Conservation (phyloP, 257 asterid species). For the Osmanthus fragrans region DNA sequence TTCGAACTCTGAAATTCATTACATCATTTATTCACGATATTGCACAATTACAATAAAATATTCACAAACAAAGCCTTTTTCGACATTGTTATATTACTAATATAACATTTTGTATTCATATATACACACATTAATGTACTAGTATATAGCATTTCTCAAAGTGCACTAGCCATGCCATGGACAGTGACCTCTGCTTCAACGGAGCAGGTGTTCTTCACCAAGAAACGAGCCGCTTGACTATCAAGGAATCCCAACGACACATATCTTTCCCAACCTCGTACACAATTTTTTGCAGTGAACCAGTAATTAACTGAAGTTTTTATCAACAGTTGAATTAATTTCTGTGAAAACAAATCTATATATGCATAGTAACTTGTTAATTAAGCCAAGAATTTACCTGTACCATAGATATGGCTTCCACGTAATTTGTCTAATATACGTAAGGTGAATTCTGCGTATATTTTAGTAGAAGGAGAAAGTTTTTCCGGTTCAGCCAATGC, state of each 20-base stretch:
- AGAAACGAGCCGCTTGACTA: constrained; percentile 29
- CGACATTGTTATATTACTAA: no score
- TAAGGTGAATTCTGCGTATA: constrained; percentile 58
- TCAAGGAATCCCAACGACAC: constrained; percentile 39
- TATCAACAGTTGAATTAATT: background rate
- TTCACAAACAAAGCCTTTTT: no score
- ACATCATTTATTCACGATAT: no score
- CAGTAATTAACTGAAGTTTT: constrained; percentile 58
- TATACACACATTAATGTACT: background rate
- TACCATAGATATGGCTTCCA: constrained; percentile 39
- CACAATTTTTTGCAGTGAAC: constrained; percentile 47
- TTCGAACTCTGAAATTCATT: no score
- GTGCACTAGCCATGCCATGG: constrained; percentile 46
- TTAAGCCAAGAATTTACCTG: constrained; percentile 32
- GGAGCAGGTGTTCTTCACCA: constrained; percentile 43
- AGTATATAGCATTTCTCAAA: constrained; percentile 15
- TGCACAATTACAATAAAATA: no score
- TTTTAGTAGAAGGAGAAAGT: constrained; percentile 36
- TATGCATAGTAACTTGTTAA: background rate
- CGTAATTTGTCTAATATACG: constrained; percentile 52
- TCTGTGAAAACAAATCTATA: background rate
- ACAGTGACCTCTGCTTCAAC: constrained; percentile 63
- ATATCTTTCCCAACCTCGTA: constrained; percentile 65
- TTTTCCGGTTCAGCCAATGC: constrained; percentile 54
- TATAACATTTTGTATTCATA: no score